Base-by-base conservation (phyloP, 768 basidiomycete genomes). In the Amanita fuliginea region DNA sequence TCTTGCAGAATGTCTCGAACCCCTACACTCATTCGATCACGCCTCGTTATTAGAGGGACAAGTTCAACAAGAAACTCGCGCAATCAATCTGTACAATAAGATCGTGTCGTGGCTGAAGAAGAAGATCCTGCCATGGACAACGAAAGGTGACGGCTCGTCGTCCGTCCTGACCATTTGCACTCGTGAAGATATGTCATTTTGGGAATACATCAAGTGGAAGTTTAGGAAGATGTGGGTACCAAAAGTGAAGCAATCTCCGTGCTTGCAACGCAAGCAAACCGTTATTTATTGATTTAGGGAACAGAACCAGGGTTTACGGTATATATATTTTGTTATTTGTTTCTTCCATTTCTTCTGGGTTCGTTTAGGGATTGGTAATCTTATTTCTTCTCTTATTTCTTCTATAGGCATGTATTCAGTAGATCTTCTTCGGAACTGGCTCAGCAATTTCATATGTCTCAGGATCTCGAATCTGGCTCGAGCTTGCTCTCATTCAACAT, bases 171-270 rank as follows among this genome's bases (percentile, higher is more conserved):
- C 39, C 2, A 9, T 26, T 13, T 9, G 3, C 8, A 18, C 11
- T 28, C 14, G 11, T 14, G 40, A 34, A 5, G 16, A 30, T 42
- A 37, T 49, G 47, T 16, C 40, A 22, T 21, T 49, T 13, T 49
- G 47, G 47, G 30, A 41, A 9, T 11, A 16, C 21, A 13, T 49
- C 39, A 41, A 42, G 18, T 49, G 47, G 47, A 42, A 18, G n/a
- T 26, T 49, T 11, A 40, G 26, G 40, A 49, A 49, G 21, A 28
- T 42, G 18, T 49, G 39, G 47, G 2, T 49, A n/a, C 47, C 47
- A 5, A 22, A 49, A 34, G 47, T 49, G 39, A 42, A 42, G 19
- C 47, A 32, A 6, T 21, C 11, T 14, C 26, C 19, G 13, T 5
- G 37, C 8, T 34, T 36, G 16, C 35, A 26, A 28, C 35, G 46